phyloP scores from a whole-genome alignment of 225 moss, liverwort and hornwort genomes.

The Asterella californica region DNA sequence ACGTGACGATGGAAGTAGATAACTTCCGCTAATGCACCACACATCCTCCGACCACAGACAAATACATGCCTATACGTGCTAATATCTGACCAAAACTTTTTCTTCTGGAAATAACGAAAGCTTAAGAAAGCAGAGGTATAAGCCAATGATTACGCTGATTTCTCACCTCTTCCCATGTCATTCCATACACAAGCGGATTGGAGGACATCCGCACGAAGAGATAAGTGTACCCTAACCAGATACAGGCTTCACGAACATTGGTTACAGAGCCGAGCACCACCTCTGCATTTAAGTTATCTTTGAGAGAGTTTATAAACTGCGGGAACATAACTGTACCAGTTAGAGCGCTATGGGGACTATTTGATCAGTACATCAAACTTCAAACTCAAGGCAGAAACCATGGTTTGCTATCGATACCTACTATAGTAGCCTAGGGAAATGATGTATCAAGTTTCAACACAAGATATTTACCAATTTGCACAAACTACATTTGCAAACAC shows the following conservation, averaged over 20 bases:
- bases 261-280: conserved; percentile 95
- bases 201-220: conserved; percentile 92
- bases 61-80: not conserved
- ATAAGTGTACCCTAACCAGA: conserved; percentile 99
- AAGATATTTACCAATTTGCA: not conserved
- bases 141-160: conserved; percentile 13
- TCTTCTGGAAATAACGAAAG: not conserved
- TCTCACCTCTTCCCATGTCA: conserved; percentile 96
- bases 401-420: not conserved
- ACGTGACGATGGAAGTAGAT: not conserved
- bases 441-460: not conserved
- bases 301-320: conserved; percentile 92
- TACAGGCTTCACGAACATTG: conserved; percentile 86
- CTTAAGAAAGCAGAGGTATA: not conserved
- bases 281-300: conserved; percentile 97
- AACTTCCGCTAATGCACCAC: not conserved
- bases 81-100: not conserved
- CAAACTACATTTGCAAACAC: not conserved
- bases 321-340: conserved; percentile 9
- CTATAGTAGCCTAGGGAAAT: not conserved
- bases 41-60: not conserved
- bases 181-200: conserved; percentile 98
- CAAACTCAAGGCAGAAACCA: not conserved
- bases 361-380: not conserved
- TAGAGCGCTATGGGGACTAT: not conserved